Evolutionary conservation across 139 green algal species (phyloP), one percentile per base, ranked within the genome.

Genomic region (Nannochloris sp.): DNA sequence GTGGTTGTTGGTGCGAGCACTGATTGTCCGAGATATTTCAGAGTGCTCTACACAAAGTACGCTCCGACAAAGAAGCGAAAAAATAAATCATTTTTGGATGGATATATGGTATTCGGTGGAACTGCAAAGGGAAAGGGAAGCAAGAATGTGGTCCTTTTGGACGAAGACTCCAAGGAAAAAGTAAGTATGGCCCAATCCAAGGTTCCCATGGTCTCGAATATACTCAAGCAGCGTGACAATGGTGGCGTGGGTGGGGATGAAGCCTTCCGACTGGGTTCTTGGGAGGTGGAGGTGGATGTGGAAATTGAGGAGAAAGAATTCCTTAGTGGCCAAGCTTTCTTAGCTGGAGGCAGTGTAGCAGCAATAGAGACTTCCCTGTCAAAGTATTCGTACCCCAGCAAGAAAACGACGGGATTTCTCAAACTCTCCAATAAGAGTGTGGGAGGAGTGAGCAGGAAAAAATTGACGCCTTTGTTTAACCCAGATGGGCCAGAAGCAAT

Each of bases 261-360:
- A 31, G 23, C 64, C 11, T 25, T 53, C 46, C n/a, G 62, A 73
- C 1, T 44, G 86, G 23, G 58, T 78, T 25, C 48, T 90, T 7
- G 73, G 68, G 71, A 84, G 49, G 23, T 80, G 5, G 83, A 91
- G 65, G 64, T 83, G 9, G 76, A 86, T 59, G 57, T 61, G 12
- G 21, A 57, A 15, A 36, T 90, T 31, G 18, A 50, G 0, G 29
- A 59, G 4, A 66, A 74, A 0, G 57, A 75, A 11, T 89, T 83
- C 75, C 78, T 68, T 14, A 6, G 15, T 6, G 48, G 34, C 7
- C 40, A 62, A 50, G 50, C 4, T n/a, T 65, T 21, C 37, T 21
- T 53, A 21, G 34, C 34, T 11, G 34, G 34, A 40, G 34, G 34
- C 16, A 53, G 16, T 4, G 16, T 12, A 14, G 46, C 8, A 19